A percentile compares a stretch with the other conserved stretches of the same genome.
These are phyloP conservation scores for Aureoboletus auriporus DNA, from an alignment of 768 basidiomycete genomes.

Conservation along the genomic window DNA sequence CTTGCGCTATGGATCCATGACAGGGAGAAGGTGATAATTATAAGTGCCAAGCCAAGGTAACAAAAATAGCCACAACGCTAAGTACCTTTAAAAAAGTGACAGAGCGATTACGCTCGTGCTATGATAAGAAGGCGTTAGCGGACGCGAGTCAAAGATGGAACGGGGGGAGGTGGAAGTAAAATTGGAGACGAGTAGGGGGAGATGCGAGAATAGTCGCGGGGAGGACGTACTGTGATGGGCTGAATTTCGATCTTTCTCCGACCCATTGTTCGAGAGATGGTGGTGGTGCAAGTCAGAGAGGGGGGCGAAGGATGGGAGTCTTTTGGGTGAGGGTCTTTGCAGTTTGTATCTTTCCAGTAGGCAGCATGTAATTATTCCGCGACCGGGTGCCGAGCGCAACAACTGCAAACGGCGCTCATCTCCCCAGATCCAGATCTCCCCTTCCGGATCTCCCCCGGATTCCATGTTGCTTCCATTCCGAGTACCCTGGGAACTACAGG, in stretches of 20 bases:
- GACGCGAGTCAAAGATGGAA: conserved; percentile 30
- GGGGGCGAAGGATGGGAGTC: conserved; percentile 28
- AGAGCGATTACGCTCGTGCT: conserved; percentile 90
- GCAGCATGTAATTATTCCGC: conserved; percentile 36
- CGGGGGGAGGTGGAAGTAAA: conserved; percentile 23
- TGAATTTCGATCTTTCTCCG: conserved; percentile 81
- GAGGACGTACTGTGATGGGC: conserved; percentile 64
- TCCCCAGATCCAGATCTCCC: conserved; percentile 26
- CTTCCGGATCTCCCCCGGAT: conserved; percentile 31
- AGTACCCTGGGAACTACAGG: conserved; percentile 9
- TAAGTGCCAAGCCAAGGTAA: conserved; percentile 36
- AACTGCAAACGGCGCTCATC: conserved; percentile 34
- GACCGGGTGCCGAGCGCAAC: conserved; percentile 35
- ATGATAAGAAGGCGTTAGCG: conserved; percentile 40
- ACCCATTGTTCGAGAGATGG: conserved; percentile 46
- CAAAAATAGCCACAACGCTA: conserved; percentile 62
- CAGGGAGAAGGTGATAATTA: conserved; percentile 23
- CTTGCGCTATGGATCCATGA: conserved; percentile 57
- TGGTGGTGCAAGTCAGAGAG: conserved; percentile 19
- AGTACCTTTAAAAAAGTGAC: conserved; percentile 85
- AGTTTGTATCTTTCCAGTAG: conserved; percentile 33
- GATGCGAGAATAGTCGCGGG: conserved; percentile 21
- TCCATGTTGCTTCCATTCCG: neutral
- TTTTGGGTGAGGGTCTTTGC: conserved; percentile 30
- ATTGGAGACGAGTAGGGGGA: conserved; percentile 22